These are phyloP conservation scores for Sungouiella thailandica DNA, from an alignment of 805 yeast genomes.

Conservation along the genomic window DNA sequence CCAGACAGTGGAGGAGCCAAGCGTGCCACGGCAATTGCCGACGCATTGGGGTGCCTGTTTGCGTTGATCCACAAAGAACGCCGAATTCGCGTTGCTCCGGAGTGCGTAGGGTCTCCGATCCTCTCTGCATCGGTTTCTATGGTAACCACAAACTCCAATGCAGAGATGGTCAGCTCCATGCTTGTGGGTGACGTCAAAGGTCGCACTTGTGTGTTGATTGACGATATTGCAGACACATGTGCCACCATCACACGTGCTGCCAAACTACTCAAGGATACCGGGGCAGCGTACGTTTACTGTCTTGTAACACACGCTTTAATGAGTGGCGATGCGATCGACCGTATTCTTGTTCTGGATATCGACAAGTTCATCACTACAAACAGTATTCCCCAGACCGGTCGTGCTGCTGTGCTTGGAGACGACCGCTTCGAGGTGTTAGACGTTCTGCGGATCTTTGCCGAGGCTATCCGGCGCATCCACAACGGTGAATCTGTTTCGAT, in stretches of 20 bases:
- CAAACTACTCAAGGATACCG: slow-evolving; percentile 83
- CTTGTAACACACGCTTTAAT: slow-evolving; percentile 90
- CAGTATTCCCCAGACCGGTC: slow-evolving; percentile 78
- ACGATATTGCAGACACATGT: slow-evolving; percentile 92
- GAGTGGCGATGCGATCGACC: slow-evolving; percentile 81
- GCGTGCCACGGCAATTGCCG: slow-evolving; percentile 92
- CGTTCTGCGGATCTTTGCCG: slow-evolving; percentile 84
- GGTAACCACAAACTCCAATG: slow-evolving; percentile 11
- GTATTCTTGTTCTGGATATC: slow-evolving; percentile 62
- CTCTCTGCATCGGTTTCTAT: slow-evolving; percentile 17
- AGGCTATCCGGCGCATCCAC: slow-evolving; percentile 91
- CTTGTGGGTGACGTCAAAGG: slow-evolving; percentile 91
- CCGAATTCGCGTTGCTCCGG: slow-evolving; percentile 41
- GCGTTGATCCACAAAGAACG: slow-evolving; percentile 95
- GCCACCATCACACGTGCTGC: slow-evolving; percentile 92
- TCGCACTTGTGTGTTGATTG: slow-evolving; percentile 83
- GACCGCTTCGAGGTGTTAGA: slow-evolving; percentile 76
- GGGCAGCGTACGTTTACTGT: slow-evolving; percentile 82
- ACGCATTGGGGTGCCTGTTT: slow-evolving; percentile 78
- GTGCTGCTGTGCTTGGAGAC: slow-evolving; percentile 45
- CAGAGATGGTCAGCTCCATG: slow-evolving; percentile 68
- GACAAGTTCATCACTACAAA: slow-evolving; percentile 88
- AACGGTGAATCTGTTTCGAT: slow-evolving; percentile 95
- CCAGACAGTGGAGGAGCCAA: slow-evolving; percentile 99
- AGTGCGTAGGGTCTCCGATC: slow-evolving; percentile 14